Conservation (phyloP, 768 basidiomycete species). For the Suillus paluster region DNA sequence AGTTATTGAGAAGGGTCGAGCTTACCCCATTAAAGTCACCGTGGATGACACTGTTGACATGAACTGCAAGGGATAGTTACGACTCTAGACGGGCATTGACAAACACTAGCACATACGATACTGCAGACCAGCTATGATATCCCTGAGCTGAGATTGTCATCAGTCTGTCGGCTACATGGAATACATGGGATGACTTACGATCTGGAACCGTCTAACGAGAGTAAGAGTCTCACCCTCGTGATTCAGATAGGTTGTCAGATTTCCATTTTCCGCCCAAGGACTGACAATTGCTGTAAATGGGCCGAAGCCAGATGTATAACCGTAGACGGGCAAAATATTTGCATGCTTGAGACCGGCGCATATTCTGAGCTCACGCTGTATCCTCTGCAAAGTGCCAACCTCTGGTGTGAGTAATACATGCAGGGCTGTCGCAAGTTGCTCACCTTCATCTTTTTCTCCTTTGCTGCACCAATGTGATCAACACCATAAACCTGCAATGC, state of each 20-base stretch:
- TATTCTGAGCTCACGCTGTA: conserved; percentile 24
- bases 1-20: background rate
- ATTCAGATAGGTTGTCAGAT: conserved; percentile 17
- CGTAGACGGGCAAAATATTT: conserved; percentile 24
- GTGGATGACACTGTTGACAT: conserved; percentile 1
- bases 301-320: conserved; percentile 23
- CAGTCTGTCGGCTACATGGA: background rate
- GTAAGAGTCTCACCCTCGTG: background rate
- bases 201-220: conserved; percentile 15
- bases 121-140: background rate
- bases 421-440: too few species aligned
- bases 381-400: conserved; percentile 11
- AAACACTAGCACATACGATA: background rate
- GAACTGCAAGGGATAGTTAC: background rate
- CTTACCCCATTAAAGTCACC: conserved; percentile 13
- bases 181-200: conserved; percentile 15
- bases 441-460: conserved; percentile 8
- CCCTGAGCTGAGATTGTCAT: background rate
- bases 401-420: background rate
- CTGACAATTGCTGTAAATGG: conserved; percentile 26
- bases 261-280: conserved; percentile 21
- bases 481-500: background rate
- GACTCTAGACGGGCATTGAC: background rate
- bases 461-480: background rate
- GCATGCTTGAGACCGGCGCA: conserved; percentile 21